Percentiles rank a stretch among this genome's conserved stretches.
phyloP scores from a whole-genome alignment of 176 grass and related monocot genomes.

The Poa annua region DNA sequence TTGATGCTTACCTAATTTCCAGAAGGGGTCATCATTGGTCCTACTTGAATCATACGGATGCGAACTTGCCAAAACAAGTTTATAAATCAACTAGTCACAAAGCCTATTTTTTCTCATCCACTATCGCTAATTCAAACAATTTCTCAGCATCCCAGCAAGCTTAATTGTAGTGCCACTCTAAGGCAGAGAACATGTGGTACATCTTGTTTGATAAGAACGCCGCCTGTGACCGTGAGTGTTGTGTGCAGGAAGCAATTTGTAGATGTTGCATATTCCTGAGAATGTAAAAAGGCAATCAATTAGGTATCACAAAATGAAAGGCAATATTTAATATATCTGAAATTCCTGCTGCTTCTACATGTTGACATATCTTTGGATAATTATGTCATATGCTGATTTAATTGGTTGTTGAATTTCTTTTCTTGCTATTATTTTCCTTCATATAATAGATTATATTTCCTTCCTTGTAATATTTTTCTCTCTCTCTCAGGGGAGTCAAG shows the following conservation, averaged over 20 bases:
- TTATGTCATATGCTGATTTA: conserved; percentile 15
- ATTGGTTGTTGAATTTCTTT: conserved; percentile 28
- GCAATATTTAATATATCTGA: conserved; percentile 28
- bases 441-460: conserved; percentile 42
- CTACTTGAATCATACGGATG: conserved; percentile 17
- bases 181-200: conserved; percentile 7
- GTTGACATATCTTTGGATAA: conserved; percentile 10
- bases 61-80: background rate
- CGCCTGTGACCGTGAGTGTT: background rate
- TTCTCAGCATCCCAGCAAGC: background rate
- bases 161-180: conserved; percentile 23
- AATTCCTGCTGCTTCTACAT: conserved; percentile 6
- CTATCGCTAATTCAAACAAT: background rate
- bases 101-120: conserved; percentile 10
- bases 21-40: background rate
- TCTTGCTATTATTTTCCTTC: conserved; percentile 23
- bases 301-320: background rate
- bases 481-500: conserved; percentile 66
- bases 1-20: background rate
- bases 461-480: conserved; percentile 38
- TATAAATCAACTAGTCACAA: conserved; percentile 24
- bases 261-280: conserved; percentile 14
- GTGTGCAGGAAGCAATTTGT: conserved; percentile 8
- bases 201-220: background rate
- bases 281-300: background rate